Percentiles rank a stretch among this genome's conserved stretches.
phyloP scores from a whole-genome alignment of 257 asterid genomes.

The Solanum commersonii region DNA sequence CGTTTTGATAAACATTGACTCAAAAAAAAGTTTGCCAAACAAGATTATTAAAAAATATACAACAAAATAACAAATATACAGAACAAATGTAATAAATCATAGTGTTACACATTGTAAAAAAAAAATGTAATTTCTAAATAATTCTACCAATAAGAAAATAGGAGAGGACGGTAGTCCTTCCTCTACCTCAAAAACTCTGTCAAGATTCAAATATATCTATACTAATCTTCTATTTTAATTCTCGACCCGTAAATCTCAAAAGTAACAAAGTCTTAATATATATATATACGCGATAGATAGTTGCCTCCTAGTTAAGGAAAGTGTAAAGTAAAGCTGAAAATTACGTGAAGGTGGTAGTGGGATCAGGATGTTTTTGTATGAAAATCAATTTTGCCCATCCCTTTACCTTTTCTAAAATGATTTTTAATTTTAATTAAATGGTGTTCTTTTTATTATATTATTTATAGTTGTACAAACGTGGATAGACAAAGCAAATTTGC shows the following conservation, averaged over 20 bases:
- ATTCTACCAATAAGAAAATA: no score
- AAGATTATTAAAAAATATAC: neutral
- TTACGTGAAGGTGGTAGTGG: neutral
- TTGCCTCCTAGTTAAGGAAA: neutral
- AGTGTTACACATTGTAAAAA: neutral
- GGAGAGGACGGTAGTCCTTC: neutral
- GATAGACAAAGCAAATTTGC: neutral
- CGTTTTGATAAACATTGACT: neutral
- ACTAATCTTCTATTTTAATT: no score
- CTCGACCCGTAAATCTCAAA: no score
- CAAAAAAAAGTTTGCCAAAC: neutral
- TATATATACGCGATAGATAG: neutral
- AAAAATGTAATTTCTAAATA: no score
- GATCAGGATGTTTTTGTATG: neutral
- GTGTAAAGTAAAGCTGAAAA: neutral
- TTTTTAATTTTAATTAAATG: neutral
- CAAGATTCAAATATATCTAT: no score
- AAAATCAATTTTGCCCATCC: neutral
- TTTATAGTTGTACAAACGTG: neutral
- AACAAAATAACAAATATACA: neutral
- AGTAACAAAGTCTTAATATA: no score
- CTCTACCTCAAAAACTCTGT: neutral
- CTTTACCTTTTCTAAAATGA: neutral
- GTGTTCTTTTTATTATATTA: neutral
- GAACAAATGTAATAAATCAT: no score